Conservation (phyloP, 2,329 filamentous ascomycete genomes). For the Sclerotinia spermophila region DNA sequence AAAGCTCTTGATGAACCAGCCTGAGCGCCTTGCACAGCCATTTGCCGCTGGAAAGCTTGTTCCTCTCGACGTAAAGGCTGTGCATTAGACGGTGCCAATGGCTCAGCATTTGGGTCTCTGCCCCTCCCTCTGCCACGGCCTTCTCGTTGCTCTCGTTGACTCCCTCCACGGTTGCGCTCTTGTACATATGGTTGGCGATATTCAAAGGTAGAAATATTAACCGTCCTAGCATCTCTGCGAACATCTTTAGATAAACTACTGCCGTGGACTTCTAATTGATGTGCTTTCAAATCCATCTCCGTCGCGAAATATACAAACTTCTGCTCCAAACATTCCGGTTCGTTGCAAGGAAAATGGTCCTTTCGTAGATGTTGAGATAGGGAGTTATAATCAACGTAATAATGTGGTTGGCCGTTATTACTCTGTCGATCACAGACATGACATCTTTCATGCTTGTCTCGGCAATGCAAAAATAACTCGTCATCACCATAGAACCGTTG, state of each 20-base stretch:
- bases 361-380: conserved; percentile 82
- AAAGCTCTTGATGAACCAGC: conserved; percentile 77
- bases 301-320: conserved; percentile 97
- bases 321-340: conserved; percentile 88
- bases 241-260: conserved; percentile 77
- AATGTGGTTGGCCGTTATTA: conserved; percentile 63
- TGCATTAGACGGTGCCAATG: conserved; percentile 70
- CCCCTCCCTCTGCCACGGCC: conserved; percentile 57
- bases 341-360: conserved; percentile 81
- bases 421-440: conserved; percentile 76
- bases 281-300: conserved; percentile 90
- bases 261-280: conserved; percentile 81
- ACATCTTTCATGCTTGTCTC: conserved; percentile 90
- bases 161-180: conserved; percentile 48
- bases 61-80: conserved; percentile 82
- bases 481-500: conserved; percentile 94
- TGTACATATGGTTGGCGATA: conserved; percentile 67
- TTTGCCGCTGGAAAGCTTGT: conserved; percentile 84
- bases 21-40: conserved; percentile 86
- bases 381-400: conserved; percentile 84
- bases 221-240: conserved; percentile 74
- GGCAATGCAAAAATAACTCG: conserved; percentile 89
- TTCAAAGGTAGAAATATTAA: conserved; percentile 86
- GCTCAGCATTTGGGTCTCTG: conserved; percentile 82
- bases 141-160: conserved; percentile 40